Conservation (phyloP, 2,329 filamentous ascomycete genomes). For the Neurospora sp. region DNA sequence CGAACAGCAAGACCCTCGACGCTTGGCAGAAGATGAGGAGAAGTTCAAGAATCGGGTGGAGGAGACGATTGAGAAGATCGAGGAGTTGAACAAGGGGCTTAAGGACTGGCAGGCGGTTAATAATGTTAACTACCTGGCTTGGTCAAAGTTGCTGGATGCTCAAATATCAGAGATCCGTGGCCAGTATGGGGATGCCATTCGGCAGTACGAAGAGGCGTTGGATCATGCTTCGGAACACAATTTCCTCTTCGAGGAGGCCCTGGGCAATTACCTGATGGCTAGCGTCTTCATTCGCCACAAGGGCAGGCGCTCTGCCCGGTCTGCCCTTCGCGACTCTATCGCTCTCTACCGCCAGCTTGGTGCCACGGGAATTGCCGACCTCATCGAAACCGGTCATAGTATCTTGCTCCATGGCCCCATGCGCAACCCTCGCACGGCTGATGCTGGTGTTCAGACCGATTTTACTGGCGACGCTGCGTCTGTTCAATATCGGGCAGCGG, state of each 20-base stretch:
- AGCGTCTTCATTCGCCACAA: constrained; percentile 57
- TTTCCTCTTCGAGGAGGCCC: constrained; percentile 61
- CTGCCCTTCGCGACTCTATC: constrained; percentile 58
- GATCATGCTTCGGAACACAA: constrained; percentile 61
- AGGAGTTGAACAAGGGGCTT: constrained; percentile 47
- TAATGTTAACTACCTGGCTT: constrained; percentile 61
- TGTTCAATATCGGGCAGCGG: constrained; percentile 39
- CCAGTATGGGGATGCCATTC: constrained; percentile 48
- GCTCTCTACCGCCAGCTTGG: constrained; percentile 59
- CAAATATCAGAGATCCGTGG: constrained; percentile 54
- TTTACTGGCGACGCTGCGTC: constrained; percentile 48
- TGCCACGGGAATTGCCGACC: constrained; percentile 57
- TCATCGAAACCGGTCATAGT: constrained; percentile 58
- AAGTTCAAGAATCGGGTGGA: constrained; percentile 33
- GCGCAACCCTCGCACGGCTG: constrained; percentile 46
- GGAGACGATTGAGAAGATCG: constrained; percentile 42
- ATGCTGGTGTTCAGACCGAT: constrained; percentile 61
- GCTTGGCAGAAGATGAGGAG: constrained; percentile 22
- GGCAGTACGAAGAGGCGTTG: constrained; percentile 58
- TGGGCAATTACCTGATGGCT: constrained; percentile 64
- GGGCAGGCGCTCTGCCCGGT: constrained; percentile 57
- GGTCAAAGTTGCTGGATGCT: constrained; percentile 58
- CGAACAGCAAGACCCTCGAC: constrained; percentile 37
- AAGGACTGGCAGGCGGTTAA: constrained; percentile 54
- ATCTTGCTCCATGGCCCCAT: constrained; percentile 55